Conservation (phyloP, 2,329 filamentous ascomycete species). For the Calonectria ilicicola region DNA sequence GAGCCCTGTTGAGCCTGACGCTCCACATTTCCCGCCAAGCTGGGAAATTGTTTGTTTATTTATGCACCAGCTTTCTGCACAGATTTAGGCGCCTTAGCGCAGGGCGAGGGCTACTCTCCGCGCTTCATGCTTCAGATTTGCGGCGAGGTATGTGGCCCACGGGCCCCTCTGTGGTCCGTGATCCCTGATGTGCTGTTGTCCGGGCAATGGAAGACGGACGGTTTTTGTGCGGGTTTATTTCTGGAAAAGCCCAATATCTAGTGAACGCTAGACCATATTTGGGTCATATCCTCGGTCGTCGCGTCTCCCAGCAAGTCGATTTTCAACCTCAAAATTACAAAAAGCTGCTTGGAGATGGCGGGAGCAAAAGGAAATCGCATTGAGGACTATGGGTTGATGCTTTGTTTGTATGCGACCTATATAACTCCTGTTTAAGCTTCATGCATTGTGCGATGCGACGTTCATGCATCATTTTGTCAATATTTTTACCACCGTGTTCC, state of each 20-base stretch:
- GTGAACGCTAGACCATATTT: constrained; percentile 11
- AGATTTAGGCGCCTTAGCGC: constrained; percentile 41
- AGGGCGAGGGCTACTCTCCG: constrained; percentile 17
- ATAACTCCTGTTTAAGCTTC: not conserved
- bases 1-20: not conserved
- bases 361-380: not conserved
- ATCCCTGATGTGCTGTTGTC: constrained; percentile 44
- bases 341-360: constrained; percentile 6
- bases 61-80: constrained; percentile 41
- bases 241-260: constrained; percentile 13
- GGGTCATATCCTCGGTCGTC: constrained; percentile 20
- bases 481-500: constrained; percentile 23
- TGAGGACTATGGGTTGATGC: not conserved
- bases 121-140: constrained; percentile 17
- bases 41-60: constrained; percentile 52
- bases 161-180: constrained; percentile 30
- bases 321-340: constrained; percentile 24
- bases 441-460: constrained; percentile 10
- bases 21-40: constrained; percentile 34
- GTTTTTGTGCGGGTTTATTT: constrained; percentile 31
- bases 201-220: constrained; percentile 44
- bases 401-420: not conserved
- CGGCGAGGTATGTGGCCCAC: constrained; percentile 38
- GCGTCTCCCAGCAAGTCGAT: constrained; percentile 38
- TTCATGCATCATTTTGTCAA: constrained; percentile 13